phyloP scores from a whole-genome alignment of 129 eudicot genomes.

The Escallonia rubra region DNA sequence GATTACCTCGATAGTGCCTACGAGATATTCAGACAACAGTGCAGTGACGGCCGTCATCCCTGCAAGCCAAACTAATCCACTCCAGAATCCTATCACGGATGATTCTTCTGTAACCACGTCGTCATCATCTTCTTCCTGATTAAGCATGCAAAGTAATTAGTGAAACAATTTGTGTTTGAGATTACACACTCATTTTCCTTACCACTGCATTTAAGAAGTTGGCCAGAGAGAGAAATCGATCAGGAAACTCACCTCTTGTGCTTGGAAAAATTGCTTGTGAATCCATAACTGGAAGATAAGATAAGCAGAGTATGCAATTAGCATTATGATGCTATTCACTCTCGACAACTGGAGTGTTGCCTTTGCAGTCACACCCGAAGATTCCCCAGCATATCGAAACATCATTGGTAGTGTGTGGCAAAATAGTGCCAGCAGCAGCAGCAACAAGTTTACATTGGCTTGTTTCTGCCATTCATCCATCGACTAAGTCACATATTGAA shows the following conservation, averaged over 20 bases:
- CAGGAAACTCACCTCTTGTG: conserved; percentile 22
- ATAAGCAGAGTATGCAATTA: conserved; percentile 42
- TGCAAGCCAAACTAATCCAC: conserved; percentile 42
- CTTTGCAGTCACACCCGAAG: conserved; percentile 5
- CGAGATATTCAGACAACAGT: conserved; percentile 45
- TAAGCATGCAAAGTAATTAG: not conserved
- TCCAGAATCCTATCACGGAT: conserved; percentile 41
- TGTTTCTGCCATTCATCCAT: conserved; percentile 27
- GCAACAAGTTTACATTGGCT: conserved; percentile 44
- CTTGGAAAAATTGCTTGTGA: conserved; percentile 47
- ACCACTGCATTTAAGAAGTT: not conserved
- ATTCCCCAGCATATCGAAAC: conserved; percentile 22
- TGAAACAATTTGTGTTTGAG: no score
- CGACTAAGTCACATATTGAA: no score
- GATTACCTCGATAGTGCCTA: conserved; percentile 42
- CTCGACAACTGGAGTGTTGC: conserved; percentile 38
- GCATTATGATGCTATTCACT: conserved; percentile 42
- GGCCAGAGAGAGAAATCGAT: not conserved
- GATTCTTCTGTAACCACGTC: conserved; percentile 20
- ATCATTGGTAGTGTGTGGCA: conserved; percentile 46
- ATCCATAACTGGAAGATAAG: conserved; percentile 56
- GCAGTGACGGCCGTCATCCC: conserved; percentile 55
- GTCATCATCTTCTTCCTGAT: conserved; percentile 32
- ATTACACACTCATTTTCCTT: no score
- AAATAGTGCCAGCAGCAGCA: conserved; percentile 38